These are phyloP conservation scores for Cairneyella variabilis DNA, from an alignment of 495 filamentous ascomycete genomes.

Conservation along the genomic window DNA sequence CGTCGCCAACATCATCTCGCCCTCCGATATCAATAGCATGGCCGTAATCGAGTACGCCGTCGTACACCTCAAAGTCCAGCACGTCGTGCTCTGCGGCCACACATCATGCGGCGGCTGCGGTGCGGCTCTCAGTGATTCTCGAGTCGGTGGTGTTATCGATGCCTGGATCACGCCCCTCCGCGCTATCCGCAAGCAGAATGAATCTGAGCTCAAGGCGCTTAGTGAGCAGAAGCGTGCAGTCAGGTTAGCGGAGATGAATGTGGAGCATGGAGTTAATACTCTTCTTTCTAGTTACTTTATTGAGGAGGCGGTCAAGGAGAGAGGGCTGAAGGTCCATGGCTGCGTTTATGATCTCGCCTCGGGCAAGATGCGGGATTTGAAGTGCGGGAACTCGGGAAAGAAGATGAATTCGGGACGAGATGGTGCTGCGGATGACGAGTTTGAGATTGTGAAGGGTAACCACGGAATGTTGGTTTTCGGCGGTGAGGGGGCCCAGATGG, in stretches of 20 bases:
- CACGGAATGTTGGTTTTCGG: conserved; percentile 47
- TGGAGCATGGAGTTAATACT: conserved; percentile 59
- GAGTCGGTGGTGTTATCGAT: conserved; percentile 72
- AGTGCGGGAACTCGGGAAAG: conserved; percentile 30
- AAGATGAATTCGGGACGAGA: not conserved
- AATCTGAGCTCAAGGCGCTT: conserved; percentile 48
- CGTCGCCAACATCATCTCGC: conserved; percentile 83
- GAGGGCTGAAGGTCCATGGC: conserved; percentile 72
- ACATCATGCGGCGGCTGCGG: conserved; percentile 74
- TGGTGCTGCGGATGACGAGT: not conserved
- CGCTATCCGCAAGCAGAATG: conserved; percentile 51
- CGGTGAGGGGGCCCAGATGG: conserved; percentile 24
- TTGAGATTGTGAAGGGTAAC: conserved; percentile 38
- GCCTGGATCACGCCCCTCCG: conserved; percentile 75
- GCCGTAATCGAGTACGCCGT: conserved; percentile 87
- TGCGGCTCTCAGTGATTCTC: conserved; percentile 61
- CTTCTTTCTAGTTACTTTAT: conserved; percentile 58
- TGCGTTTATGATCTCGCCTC: conserved; percentile 62
- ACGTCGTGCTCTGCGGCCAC: conserved; percentile 84
- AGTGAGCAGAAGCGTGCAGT: conserved; percentile 41
- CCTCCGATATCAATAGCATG: conserved; percentile 69
- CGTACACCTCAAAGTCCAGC: conserved; percentile 67
- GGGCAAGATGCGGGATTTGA: conserved; percentile 57
- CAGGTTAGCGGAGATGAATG: conserved; percentile 65
- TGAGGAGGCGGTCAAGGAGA: conserved; percentile 60